phyloP scores from a whole-genome alignment of 1,139 yeast species.

The Sugiyamaella neomexicana region DNA sequence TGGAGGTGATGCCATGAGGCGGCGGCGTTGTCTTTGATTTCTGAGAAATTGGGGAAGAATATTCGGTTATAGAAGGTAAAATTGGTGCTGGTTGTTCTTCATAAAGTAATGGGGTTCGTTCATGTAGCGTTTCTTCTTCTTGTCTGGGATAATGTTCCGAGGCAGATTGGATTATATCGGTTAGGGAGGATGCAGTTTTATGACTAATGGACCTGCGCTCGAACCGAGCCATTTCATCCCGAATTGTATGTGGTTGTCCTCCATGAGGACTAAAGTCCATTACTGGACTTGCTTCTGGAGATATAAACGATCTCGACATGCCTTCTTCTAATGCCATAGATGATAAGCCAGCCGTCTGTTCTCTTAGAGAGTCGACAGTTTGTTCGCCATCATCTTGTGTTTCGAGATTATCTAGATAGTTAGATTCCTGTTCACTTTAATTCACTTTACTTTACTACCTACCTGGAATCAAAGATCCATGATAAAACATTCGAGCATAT shows the following conservation, averaged over 20 bases:
- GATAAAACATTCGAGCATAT: slow-evolving; percentile 15
- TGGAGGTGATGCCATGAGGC: no score
- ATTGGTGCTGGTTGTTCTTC: neutral
- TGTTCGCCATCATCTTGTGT: slow-evolving; percentile 12
- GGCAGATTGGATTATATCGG: slow-evolving; percentile 13
- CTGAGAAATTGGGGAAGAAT: neutral
- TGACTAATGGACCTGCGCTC: slow-evolving; percentile 10
- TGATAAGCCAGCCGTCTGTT: slow-evolving; percentile 64
- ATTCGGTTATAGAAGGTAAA: neutral
- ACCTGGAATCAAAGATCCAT: slow-evolving; percentile 14
- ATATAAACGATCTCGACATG: slow-evolving; percentile 21
- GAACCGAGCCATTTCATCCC: slow-evolving; percentile 20
- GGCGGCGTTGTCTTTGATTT: neutral
- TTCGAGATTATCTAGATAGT: slow-evolving; percentile 7
- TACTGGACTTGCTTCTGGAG: slow-evolving; percentile 5
- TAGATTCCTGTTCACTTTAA: neutral
- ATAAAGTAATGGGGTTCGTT: slow-evolving; percentile 13
- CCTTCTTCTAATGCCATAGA: slow-evolving; percentile 54
- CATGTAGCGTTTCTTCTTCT: neutral
- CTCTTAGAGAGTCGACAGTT: slow-evolving; percentile 49
- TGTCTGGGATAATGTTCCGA: neutral
- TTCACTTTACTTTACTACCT: neutral
- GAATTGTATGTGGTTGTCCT: slow-evolving; percentile 8
- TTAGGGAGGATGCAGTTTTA: slow-evolving; percentile 7
- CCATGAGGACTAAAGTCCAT: neutral